A percentile compares a stretch with the other conserved stretches of the same genome.
These are phyloP conservation scores for Fraxinus sp. DNA, from an alignment of 305 asterid species.

Conservation along the genomic window DNA sequence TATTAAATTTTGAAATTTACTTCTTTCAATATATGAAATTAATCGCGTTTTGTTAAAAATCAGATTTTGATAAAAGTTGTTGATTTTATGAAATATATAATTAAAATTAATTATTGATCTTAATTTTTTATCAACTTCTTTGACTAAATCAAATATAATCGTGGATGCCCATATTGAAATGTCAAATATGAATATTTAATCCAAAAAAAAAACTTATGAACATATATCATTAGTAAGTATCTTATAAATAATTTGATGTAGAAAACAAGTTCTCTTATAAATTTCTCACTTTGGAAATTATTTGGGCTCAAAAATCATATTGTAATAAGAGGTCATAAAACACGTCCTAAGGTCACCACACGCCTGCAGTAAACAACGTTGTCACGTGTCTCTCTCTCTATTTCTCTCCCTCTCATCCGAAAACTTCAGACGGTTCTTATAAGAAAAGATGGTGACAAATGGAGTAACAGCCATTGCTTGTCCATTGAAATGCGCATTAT, in stretches of 20 bases:
- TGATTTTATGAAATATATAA: no score
- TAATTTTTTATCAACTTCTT: not conserved
- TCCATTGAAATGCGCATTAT: slow-evolving; percentile 38
- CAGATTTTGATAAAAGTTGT: no score
- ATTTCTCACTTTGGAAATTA: not conserved
- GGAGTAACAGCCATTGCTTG: slow-evolving; percentile 36
- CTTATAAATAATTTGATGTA: not conserved
- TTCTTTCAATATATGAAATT: not conserved
- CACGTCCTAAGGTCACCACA: not conserved
- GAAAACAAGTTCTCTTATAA: not conserved
- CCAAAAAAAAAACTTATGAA: not conserved
- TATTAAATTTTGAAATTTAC: not conserved
- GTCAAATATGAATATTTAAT: no score
- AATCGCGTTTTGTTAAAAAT: not conserved
- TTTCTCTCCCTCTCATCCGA: not conserved
- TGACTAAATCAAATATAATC: no score
- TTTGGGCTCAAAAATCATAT: not conserved
- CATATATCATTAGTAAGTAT: not conserved
- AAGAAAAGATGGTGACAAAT: slow-evolving; percentile 40
- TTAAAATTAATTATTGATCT: not conserved
- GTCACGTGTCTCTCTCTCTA: slow-evolving; percentile 7
- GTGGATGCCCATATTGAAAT: no score
- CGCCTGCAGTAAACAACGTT: not conserved
- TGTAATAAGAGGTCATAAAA: not conserved
- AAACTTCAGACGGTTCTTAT: not conserved